These are phyloP conservation scores for Arabidopsis lyrata DNA, from an alignment of 441 rosid genomes.

Conservation along the genomic window DNA sequence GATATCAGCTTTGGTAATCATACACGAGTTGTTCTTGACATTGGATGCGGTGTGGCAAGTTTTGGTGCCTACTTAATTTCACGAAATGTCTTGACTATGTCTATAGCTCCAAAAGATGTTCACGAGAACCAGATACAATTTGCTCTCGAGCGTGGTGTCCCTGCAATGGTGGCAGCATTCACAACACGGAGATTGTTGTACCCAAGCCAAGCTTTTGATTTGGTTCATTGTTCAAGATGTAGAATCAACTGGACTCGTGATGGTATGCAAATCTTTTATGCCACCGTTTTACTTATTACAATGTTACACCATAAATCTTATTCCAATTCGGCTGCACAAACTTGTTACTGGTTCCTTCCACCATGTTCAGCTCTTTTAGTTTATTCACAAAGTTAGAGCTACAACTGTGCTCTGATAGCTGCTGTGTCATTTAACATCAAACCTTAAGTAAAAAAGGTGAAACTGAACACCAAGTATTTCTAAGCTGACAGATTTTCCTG, in stretches of 20 bases:
- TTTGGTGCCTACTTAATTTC: conserved; percentile 94
- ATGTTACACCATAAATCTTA: background rate
- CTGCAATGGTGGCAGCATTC: conserved; percentile 98
- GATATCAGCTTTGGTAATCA: conserved; percentile 76
- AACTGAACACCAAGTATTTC: conserved; percentile 16
- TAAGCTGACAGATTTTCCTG: conserved; percentile 39
- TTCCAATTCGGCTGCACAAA: background rate
- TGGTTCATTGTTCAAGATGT: conserved; percentile 98
- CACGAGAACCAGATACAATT: conserved; percentile 99
- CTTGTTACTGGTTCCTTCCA: background rate
- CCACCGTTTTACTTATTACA: background rate
- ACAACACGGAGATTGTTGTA: conserved; percentile 76
- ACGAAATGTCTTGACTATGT: conserved; percentile 78
- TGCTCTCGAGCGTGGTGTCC: conserved; percentile 99
- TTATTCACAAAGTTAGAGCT: background rate
- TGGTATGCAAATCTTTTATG: conserved; percentile 57
- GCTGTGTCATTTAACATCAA: background rate
- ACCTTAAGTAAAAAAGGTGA: background rate
- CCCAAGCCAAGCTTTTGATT: conserved; percentile 98
- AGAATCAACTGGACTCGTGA: conserved; percentile 99
- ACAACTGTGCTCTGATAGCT: background rate
- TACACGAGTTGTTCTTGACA: conserved; percentile 80
- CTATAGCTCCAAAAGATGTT: conserved; percentile 97
- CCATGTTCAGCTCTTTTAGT: conserved; percentile 8
- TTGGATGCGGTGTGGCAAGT: conserved; percentile 99